A percentile compares a stretch with the other conserved stretches of the same genome.
These are phyloP conservation scores for Gillenia trifoliata DNA, from an alignment of 306 rosid genomes.

Conservation along the genomic window DNA sequence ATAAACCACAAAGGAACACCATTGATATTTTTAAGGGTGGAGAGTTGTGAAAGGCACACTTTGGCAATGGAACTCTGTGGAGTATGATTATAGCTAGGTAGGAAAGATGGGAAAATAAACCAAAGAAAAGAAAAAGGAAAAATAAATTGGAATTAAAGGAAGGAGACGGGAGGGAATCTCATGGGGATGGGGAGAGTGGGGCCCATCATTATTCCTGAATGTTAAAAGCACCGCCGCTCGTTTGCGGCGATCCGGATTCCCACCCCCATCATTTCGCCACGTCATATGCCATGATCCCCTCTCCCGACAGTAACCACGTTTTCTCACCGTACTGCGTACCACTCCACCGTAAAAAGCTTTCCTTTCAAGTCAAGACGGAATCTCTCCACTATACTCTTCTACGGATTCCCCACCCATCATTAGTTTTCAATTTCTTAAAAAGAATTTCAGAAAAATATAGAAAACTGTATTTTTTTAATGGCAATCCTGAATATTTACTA, in stretches of 20 bases:
- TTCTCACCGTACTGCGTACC: not conserved
- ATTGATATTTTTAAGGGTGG: not conserved
- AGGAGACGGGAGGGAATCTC: conserved; percentile 23
- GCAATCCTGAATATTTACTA: no score
- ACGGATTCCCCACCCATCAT: not conserved
- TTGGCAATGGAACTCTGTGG: no score
- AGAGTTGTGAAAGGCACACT: not conserved
- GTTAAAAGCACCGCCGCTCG: conserved; percentile 37
- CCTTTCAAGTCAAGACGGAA: conserved; percentile 1
- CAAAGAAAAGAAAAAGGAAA: not conserved
- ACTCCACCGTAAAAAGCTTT: not conserved
- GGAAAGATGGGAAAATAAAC: no score
- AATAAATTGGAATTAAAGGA: not conserved
- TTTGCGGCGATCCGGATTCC: conserved; percentile 62
- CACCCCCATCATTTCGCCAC: conserved; percentile 17
- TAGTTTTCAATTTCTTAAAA: no score
- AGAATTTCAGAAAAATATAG: no score
- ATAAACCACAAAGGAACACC: not conserved
- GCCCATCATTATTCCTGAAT: conserved; percentile 19
- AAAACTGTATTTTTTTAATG: no score
- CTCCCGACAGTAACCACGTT: conserved; percentile 22
- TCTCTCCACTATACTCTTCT: not conserved
- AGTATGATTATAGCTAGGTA: no score
- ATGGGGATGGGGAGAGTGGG: not conserved
- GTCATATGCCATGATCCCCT: conserved; percentile 26